Evolutionary conservation across 176 grass and related monocot genomes (phyloP), one percentile per base, ranked within the genome.

Genomic region (Puya raimondii): DNA sequence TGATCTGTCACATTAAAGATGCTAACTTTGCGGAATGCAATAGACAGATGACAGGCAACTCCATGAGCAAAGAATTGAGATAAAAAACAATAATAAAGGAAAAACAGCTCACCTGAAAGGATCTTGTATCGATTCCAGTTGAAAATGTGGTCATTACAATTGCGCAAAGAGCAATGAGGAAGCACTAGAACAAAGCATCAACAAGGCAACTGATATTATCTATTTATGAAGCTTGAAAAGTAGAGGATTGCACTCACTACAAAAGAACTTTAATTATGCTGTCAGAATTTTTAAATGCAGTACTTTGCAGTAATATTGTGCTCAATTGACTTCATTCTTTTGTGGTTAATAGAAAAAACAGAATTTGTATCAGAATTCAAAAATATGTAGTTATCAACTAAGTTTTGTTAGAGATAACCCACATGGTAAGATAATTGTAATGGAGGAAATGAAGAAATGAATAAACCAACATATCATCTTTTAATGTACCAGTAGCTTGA

Each of bases 131-230:
- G n/a, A 85, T 81, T 72, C 93, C 93, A 65, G 89, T 97, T 64
- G 93, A 97, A 87, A 97, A 90, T 23, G 93, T 97, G 69, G 93
- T 82, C 77, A 87, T 83, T 67, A 92, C 89, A 73, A 97, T 92
- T 12, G 89, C 79, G 51, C 77, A 87, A 70, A 97, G 79, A 50
- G 89, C 93, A 63, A 97, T 79, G 64, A 97, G 81, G 67, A 97
- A 97, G 72, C 89, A 88, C 89, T 97, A 72, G 47, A n/a, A 25
- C 11, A 77, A 49, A 17, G 9, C 54, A 16, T 17, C 16, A 59
- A 15, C 2, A 59, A 18, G 16, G 54, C 9, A 56, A 18, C 21
- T 21, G 4, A 1, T 59, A 59, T 20, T 8, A 59, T 59, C 2
- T 9, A 20, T 59, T 59, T 59, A 59, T 7, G 8, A 80, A 66